Conservation (phyloP, 441 rosid species). For the Populus tomentosa region DNA sequence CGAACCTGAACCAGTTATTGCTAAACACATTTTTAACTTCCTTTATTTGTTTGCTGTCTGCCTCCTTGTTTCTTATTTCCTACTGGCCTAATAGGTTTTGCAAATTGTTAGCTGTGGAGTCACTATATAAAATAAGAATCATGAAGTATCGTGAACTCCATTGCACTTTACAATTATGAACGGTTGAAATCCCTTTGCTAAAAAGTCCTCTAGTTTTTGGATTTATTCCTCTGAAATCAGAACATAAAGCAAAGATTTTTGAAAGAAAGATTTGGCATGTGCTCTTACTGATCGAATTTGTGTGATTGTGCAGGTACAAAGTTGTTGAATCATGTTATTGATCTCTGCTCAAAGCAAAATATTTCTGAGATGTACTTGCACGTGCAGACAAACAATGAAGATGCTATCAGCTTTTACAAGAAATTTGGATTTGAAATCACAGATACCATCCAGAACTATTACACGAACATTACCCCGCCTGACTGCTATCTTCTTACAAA, state of each 20-base stretch:
- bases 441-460: conserved; percentile 76
- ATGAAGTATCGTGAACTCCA: neutral
- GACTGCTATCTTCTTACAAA: conserved; percentile 80
- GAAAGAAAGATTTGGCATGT: neutral
- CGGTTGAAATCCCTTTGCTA: neutral
- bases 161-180: neutral
- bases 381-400: conserved; percentile 92
- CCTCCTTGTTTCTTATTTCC: neutral
- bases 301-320: conserved; percentile 58
- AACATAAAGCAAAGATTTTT: neutral
- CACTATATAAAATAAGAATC: neutral
- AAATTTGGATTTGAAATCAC: conserved; percentile 85
- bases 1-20: neutral
- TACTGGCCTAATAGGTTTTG: neutral
- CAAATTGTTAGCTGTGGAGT: neutral
- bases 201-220: neutral
- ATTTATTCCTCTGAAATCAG: neutral
- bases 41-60: neutral
- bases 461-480: conserved; percentile 75
- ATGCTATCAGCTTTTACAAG: conserved; percentile 88
- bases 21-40: neutral
- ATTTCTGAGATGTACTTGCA: conserved; percentile 85
- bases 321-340: conserved; percentile 81
- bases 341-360: conserved; percentile 65
- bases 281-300: conserved; percentile 2